A percentile compares a stretch with the other conserved stretches of the same genome.
Evolutionary conservation across 192 early-diverging fungal species (phyloP).

Genomic region (Diversispora eburnea): DNA sequence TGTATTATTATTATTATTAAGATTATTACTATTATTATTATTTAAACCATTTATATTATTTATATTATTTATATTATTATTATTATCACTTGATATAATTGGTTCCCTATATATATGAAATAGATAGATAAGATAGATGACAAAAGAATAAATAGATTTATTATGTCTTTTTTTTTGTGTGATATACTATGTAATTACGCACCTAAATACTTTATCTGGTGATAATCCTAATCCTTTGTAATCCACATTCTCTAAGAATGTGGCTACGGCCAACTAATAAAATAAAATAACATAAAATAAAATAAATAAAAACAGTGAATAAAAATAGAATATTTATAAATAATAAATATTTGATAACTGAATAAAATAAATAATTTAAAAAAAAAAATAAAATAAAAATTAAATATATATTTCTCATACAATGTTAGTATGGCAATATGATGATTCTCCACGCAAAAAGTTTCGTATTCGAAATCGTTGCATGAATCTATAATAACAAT

Average conservation of each 20-base stretch:
- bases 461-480: conserved; percentile 35
- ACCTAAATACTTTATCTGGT: conserved; percentile 12
- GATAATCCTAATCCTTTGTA: conserved; percentile 3
- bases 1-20: not conserved
- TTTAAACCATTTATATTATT: not conserved
- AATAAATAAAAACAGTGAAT: too few species aligned
- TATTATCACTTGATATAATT: too few species aligned
- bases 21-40: not conserved
- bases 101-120: too few species aligned
- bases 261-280: conserved; percentile 35
- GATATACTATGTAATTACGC: not conserved
- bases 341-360: too few species aligned
- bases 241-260: conserved; percentile 35
- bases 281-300: not conserved
- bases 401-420: conserved; percentile 22
- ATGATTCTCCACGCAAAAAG: conserved; percentile 33
- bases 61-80: not conserved
- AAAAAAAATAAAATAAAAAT: not conserved
- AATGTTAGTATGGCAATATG: conserved; percentile 46
- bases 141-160: too few species aligned
- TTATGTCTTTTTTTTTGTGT: too few species aligned
- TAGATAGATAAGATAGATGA: too few species aligned
- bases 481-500: conserved; percentile 28
- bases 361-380: not conserved
- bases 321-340: too few species aligned